phyloP scores from a whole-genome alignment of 2,329 filamentous ascomycete species.

The Aspergillus piperis region DNA sequence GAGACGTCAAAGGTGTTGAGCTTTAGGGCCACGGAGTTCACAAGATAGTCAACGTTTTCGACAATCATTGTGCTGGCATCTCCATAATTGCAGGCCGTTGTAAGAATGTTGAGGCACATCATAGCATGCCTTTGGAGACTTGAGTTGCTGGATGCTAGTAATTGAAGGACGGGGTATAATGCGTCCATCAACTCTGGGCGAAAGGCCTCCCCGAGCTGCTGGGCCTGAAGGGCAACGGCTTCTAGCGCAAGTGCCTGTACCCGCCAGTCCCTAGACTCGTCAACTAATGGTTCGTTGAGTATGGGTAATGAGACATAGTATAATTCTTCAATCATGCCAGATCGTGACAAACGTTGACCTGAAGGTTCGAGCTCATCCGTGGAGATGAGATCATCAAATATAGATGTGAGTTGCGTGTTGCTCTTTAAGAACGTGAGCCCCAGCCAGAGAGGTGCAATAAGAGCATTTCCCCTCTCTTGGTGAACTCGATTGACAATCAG shows the following conservation, averaged over 20 bases:
- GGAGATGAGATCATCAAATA: constrained; percentile 69
- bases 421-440: constrained; percentile 70
- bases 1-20: constrained; percentile 91
- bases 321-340: constrained; percentile 46
- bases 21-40: constrained; percentile 86
- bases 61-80: constrained; percentile 78
- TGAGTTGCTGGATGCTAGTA: constrained; percentile 71
- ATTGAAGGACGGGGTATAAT: constrained; percentile 87
- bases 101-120: constrained; percentile 77
- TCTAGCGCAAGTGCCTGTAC: constrained; percentile 79
- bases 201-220: constrained; percentile 67
- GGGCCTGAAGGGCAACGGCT: constrained; percentile 73
- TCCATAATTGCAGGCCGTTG: constrained; percentile 70
- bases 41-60: constrained; percentile 92
- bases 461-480: constrained; percentile 58
- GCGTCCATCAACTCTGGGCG: constrained; percentile 85
- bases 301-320: constrained; percentile 46
- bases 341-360: constrained; percentile 26
- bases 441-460: constrained; percentile 77
- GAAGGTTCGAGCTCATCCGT: constrained; percentile 42
- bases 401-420: constrained; percentile 52
- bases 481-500: constrained; percentile 67
- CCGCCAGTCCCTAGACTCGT: constrained; percentile 63
- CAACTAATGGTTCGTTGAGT: constrained; percentile 40
- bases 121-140: constrained; percentile 79